Percentiles rank a stretch among this genome's conserved stretches.
Evolutionary conservation across 352 stramenopile species (phyloP).

Genomic region (Phytophthora pluvialis): DNA sequence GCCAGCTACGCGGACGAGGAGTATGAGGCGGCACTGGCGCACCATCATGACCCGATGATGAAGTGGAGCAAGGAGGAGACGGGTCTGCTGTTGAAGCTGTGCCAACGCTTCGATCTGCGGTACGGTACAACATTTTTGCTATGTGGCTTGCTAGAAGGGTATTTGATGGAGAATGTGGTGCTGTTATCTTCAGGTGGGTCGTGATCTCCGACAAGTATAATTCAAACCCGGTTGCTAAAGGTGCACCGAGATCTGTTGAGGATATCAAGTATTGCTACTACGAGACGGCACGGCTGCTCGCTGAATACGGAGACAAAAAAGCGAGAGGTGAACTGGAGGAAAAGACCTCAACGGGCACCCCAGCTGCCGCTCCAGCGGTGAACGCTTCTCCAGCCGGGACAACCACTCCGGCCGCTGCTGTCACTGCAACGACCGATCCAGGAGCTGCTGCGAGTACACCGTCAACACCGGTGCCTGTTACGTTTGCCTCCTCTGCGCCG

Average conservation of each 20-base stretch:
- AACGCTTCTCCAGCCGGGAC: constrained; percentile 4
- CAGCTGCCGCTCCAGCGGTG: constrained; percentile 3
- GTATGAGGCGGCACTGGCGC: constrained; percentile 48
- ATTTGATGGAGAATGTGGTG: constrained; percentile 8
- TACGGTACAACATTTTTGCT: constrained; percentile 1
- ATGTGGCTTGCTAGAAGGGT: not conserved
- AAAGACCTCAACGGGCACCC: constrained; percentile 1
- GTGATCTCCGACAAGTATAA: constrained; percentile 72
- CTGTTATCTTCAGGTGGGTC: constrained; percentile 49
- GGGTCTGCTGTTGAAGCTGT: constrained; percentile 58
- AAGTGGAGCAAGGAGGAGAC: constrained; percentile 76
- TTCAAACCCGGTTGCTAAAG: constrained; percentile 44
- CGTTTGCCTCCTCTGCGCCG: constrained; percentile 10
- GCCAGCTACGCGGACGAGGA: constrained; percentile 61
- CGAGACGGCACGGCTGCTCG: constrained; percentile 53
- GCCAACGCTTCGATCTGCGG: constrained; percentile 60
- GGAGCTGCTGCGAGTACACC: constrained; percentile 11
- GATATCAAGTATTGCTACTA: constrained; percentile 83
- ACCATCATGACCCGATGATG: constrained; percentile 53
- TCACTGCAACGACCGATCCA: constrained; percentile 10
- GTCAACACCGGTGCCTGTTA: constrained; percentile 14
- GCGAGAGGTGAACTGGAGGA: constrained; percentile 23
- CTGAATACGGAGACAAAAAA: constrained; percentile 46
- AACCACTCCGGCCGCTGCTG: too few species aligned
- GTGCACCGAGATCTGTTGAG: constrained; percentile 49